Evolutionary conservation across 164 flowering plant species (phyloP).

Genomic region (Kalanchoe fedtschenkoi): DNA sequence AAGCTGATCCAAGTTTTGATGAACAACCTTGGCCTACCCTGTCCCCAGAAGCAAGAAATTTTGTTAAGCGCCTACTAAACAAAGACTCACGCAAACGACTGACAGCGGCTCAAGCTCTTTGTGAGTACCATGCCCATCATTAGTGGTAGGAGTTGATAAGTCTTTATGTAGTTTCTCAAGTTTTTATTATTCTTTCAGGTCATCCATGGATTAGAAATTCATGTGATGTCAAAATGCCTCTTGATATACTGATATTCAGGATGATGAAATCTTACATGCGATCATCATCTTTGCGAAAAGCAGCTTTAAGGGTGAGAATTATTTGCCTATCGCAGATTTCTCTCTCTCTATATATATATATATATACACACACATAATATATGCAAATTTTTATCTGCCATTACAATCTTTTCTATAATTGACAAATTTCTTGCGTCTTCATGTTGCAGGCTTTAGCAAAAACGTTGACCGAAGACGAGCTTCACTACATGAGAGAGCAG

Average conservation of each 20-base stretch:
- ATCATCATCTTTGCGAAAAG: conserved; percentile 49
- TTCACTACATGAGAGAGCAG: conserved; percentile 47
- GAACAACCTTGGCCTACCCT: conserved; percentile 57
- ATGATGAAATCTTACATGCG: conserved; percentile 48
- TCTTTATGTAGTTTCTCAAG: not conserved
- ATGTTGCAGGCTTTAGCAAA: conserved; percentile 50
- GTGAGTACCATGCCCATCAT: conserved; percentile 21
- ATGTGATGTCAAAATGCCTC: conserved; percentile 29
- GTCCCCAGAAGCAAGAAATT: conserved; percentile 51
- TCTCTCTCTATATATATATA: not conserved
- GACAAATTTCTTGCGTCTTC: not conserved
- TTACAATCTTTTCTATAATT: not conserved
- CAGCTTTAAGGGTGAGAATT: conserved; percentile 40
- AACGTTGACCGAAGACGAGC: conserved; percentile 52
- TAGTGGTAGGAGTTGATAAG: not conserved
- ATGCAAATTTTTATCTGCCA: not conserved
- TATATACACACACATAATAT: too few species aligned
- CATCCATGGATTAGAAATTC: conserved; percentile 47
- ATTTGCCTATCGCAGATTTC: not conserved
- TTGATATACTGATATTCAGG: conserved; percentile 37
- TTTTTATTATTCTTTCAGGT: conserved; percentile 22
- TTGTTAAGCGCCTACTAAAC: conserved; percentile 49
- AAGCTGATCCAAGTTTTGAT: conserved; percentile 58
- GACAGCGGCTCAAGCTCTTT: conserved; percentile 53
- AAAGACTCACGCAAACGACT: conserved; percentile 61